Evolutionary conservation across 164 flowering plant genomes (phyloP), one percentile per base, ranked within the genome.

Genomic region (Aristolochia contorta): DNA sequence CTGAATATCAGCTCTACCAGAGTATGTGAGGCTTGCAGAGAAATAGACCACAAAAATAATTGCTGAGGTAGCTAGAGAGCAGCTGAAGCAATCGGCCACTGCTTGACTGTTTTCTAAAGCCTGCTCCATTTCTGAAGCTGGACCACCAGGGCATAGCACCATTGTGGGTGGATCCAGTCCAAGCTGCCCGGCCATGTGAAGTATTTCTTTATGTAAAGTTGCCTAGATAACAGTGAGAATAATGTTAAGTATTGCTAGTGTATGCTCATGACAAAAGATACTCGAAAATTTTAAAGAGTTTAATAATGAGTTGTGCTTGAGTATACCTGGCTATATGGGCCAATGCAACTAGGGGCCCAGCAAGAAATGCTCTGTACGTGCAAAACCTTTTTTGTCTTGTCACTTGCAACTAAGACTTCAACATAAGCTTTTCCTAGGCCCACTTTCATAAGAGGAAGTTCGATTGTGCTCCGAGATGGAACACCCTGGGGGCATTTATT

Each of bases 331-430:
- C 99, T 93, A 68, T 90, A 93, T 27, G 99, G 99, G 57, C 99
- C 99, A 65, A 93, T 93, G 75, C 99, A 93, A 74, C 97, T 88
- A 27, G 99, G 99, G 60, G 99, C 99, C 99, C 99, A 93, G 62
- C 82, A 76, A 20, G 99, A 93, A 70, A 93, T 86, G 70, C 99
- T 93, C 68, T 93, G 97, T 25, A 93, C 97, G 72, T 93, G 97
- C 68, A 93, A 73, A 62, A 93, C 99, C 60, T 65, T 79, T 75
- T 93, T 93, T 62, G 77, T 71, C 41, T 69, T 73, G 63, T 90
- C 85, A 62, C 58, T 79, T 49, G 94, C 75, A 53, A 84, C 94
- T 59, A 90, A 66, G 45, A 88, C 86, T 79, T 93, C 98, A 52
- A 85, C 55, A 72, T 82, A 90, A 5, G 90, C 96, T 57, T 64